phyloP scores from a whole-genome alignment of 2,329 filamentous ascomycete species.

The Parafenestella ontariensis region DNA sequence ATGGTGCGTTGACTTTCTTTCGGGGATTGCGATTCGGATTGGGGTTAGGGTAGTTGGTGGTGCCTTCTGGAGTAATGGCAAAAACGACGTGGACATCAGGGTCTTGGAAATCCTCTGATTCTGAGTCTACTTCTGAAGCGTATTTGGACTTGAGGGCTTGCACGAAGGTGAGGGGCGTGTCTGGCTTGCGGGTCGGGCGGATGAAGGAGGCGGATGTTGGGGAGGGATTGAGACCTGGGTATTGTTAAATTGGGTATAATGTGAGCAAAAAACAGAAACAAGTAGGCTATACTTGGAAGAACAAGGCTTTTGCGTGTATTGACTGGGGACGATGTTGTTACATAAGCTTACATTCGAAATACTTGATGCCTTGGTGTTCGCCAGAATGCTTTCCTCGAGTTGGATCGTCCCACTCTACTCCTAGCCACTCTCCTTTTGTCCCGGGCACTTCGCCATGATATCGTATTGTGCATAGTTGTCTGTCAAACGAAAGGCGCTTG shows the following conservation, averaged over 20 bases:
- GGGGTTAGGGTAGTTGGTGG: background rate
- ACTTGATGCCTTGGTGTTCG: constrained; percentile 76
- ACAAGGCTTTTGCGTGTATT: background rate
- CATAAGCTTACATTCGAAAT: constrained; percentile 79
- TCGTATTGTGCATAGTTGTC: constrained; percentile 80
- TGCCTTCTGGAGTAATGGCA: constrained; percentile 25
- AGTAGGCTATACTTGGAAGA: background rate
- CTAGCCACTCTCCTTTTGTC: constrained; percentile 82
- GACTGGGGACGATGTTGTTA: background rate
- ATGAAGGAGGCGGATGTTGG: constrained; percentile 85
- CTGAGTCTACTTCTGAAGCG: constrained; percentile 56
- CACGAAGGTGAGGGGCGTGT: constrained; percentile 75
- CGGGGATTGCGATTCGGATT: constrained; percentile 15
- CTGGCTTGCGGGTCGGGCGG: constrained; percentile 74
- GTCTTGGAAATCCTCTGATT: constrained; percentile 43
- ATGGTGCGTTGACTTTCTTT: constrained; percentile 54
- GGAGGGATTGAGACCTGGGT: constrained; percentile 65
- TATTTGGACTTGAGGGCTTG: constrained; percentile 86
- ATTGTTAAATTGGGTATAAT: constrained; percentile 34
- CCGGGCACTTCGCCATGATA: constrained; percentile 80
- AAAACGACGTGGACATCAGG: constrained; percentile 41
- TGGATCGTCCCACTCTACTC: constrained; percentile 95
- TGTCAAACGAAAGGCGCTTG: constrained; percentile 81
- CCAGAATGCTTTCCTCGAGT: constrained; percentile 90
- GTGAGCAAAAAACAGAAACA: background rate